These are phyloP conservation scores for Colletotrichum chlorophyti DNA, from an alignment of 2,329 filamentous ascomycete genomes.

Conservation along the genomic window DNA sequence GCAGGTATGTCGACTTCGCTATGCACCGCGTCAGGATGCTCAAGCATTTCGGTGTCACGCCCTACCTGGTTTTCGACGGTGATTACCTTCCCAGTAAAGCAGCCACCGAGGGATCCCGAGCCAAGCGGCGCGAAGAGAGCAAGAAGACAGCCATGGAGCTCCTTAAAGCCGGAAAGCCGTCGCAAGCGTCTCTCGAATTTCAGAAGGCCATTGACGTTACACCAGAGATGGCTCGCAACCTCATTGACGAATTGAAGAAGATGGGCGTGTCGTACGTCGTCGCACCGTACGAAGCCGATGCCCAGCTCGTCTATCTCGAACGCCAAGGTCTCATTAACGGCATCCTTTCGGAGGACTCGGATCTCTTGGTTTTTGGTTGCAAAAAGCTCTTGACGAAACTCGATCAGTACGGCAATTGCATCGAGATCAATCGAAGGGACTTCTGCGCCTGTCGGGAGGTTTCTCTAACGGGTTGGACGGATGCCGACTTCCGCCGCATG, in stretches of 20 bases:
- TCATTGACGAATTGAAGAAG: slow-evolving; percentile 91
- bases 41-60: slow-evolving; percentile 89
- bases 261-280: slow-evolving; percentile 85
- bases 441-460: slow-evolving; percentile 90
- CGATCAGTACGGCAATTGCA: slow-evolving; percentile 89
- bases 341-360: slow-evolving; percentile 95
- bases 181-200: slow-evolving; percentile 83
- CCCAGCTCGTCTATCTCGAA: slow-evolving; percentile 95
- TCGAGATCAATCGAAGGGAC: slow-evolving; percentile 88
- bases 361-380: slow-evolving; percentile 93
- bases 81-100: slow-evolving; percentile 95
- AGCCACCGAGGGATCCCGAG: slow-evolving; percentile 79
- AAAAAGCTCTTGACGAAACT: slow-evolving; percentile 91
- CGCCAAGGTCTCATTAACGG: slow-evolving; percentile 82
- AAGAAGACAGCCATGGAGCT: slow-evolving; percentile 79
- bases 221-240: slow-evolving; percentile 88
- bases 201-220: slow-evolving; percentile 97
- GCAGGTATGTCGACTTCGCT: slow-evolving; percentile 86
- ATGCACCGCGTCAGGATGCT: slow-evolving; percentile 94
- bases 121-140: slow-evolving; percentile 78
- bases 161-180: slow-evolving; percentile 78
- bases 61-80: slow-evolving; percentile 95
- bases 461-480: slow-evolving; percentile 89
- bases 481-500: slow-evolving; percentile 91
- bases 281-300: slow-evolving; percentile 95